Conservation (phyloP, 2,329 filamentous ascomycete genomes). For the Penicillium fuscoglaucum region DNA sequence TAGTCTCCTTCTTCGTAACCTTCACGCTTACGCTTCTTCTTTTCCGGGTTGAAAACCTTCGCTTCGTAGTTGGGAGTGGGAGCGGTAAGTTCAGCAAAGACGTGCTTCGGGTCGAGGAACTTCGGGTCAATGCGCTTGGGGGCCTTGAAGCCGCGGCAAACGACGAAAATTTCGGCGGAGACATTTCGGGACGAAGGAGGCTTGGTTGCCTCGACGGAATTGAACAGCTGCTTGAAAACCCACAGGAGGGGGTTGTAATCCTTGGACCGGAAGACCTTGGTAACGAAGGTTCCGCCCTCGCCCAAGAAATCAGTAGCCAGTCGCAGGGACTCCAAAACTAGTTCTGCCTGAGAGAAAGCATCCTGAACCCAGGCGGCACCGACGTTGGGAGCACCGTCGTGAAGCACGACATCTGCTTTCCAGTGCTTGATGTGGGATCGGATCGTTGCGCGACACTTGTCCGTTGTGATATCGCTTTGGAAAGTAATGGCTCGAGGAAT, state of each 20-base stretch:
- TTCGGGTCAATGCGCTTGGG: constrained; percentile 90
- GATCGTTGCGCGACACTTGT: constrained; percentile 90
- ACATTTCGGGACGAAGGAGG: constrained; percentile 94
- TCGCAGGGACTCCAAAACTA: constrained; percentile 87
- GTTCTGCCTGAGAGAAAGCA: constrained; percentile 94
- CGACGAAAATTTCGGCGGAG: constrained; percentile 97
- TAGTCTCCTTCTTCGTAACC: constrained; percentile 97
- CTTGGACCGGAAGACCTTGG: constrained; percentile 95
- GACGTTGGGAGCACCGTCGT: constrained; percentile 97
- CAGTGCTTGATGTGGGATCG: constrained; percentile 87
- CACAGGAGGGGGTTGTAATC: constrained; percentile 95
- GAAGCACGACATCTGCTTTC: constrained; percentile 93
- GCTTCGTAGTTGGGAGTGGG: constrained; percentile 92
- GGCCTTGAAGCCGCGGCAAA: constrained; percentile 92
- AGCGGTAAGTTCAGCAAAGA: constrained; percentile 88
- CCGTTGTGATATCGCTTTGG: constrained; percentile 96
- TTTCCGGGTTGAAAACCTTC: constrained; percentile 95
- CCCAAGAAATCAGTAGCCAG: constrained; percentile 89
- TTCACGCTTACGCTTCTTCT: constrained; percentile 95
- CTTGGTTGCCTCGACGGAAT: constrained; percentile 94
- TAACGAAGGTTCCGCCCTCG: constrained; percentile 90
- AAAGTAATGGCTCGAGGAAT: constrained; percentile 94
- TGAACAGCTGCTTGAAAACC: constrained; percentile 97
- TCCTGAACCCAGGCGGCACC: constrained; percentile 98
- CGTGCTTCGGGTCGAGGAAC: constrained; percentile 83